Evolutionary conservation across 2,329 filamentous ascomycete genomes (phyloP), one percentile per base, ranked within the genome.

Genomic region (Didymella pinodella): DNA sequence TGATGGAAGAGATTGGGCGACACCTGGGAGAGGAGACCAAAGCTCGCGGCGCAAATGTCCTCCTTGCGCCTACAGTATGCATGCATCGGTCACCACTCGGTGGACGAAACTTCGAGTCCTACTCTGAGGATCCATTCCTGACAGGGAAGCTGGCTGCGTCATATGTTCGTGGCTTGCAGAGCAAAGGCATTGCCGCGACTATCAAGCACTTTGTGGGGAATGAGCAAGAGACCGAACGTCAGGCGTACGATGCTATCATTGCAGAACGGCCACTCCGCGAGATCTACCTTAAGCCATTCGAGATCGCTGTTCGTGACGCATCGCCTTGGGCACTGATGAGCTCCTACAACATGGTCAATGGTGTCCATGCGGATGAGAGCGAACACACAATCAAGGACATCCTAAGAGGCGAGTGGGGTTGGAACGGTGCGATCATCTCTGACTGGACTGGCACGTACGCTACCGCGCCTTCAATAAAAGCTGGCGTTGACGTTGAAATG

Each of bases 41-140:
- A 67, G 89, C 90, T 18, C 88, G 91, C 69, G 90, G 90, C 6
- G 88, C 90, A 28, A 84, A 92, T 59, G 84, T 93, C 32, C 81
- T 93, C 4, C 83, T 94, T 8, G 91, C 88, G 0, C 91, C 90
- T 2, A 93, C 91, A 0, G 88, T 93, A 32, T 93, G 91, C 78
- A 89, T 92, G 82, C 91, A 95, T 69, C 86, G 92, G 16, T 90
- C 90, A 48, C 92, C 92, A 0, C 82, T 95, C 0, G 91, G 91
- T n/a, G 92, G 92, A 18, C 85, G 92, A 59, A 93, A 93, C 64
- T 96, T 95, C 66, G 92, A 96, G 77, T 93, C 91, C 0, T 95
- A 93, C 74, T 92, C 90, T 0, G 92, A 95, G 75, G 92, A 95
- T 65, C 91, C 91, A 0, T 84, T 89, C 10, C 82, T 96, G 5